phyloP scores from a whole-genome alignment of 345 rosid species.

The Eucalyptus erythrocorys region DNA sequence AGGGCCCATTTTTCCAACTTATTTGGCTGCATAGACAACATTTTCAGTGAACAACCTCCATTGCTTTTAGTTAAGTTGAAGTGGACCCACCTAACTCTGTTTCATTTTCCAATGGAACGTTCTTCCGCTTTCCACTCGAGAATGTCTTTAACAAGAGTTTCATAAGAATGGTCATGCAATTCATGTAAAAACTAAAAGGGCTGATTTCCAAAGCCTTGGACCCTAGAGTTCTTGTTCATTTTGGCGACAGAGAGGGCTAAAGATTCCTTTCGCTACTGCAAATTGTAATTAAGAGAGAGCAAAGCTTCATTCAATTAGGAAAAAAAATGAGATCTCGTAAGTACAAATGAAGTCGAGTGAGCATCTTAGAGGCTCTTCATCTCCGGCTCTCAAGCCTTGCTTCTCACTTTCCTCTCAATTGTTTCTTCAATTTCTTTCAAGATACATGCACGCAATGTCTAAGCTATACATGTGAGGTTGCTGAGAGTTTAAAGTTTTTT shows the following conservation, averaged over 20 bases:
- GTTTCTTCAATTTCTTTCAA: neutral
- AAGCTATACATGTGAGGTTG: neutral
- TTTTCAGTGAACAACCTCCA: rapidly evolving
- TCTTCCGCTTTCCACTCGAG: rapidly evolving
- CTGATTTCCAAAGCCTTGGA: neutral
- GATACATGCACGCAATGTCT: neutral
- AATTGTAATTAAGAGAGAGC: neutral
- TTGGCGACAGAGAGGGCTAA: rapidly evolving
- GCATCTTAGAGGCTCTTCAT: neutral
- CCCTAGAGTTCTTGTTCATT: neutral
- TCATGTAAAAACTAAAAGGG: neutral
- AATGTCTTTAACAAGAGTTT: neutral
- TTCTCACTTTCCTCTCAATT: neutral
- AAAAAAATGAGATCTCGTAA: neutral
- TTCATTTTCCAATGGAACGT: rapidly evolving
- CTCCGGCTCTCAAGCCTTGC: rapidly evolving
- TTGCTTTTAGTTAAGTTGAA: no score
- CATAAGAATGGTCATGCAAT: rapidly evolving
- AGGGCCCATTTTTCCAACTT: neutral
- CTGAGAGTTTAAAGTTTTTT: rapidly evolving
- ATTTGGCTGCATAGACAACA: neutral
- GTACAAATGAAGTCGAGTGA: neutral
- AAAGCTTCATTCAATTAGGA: neutral
- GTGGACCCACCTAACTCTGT: rapidly evolving
- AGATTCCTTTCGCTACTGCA: neutral